Conservation (phyloP, 2,329 filamentous ascomycete species). For the Diplodia corticola region DNA sequence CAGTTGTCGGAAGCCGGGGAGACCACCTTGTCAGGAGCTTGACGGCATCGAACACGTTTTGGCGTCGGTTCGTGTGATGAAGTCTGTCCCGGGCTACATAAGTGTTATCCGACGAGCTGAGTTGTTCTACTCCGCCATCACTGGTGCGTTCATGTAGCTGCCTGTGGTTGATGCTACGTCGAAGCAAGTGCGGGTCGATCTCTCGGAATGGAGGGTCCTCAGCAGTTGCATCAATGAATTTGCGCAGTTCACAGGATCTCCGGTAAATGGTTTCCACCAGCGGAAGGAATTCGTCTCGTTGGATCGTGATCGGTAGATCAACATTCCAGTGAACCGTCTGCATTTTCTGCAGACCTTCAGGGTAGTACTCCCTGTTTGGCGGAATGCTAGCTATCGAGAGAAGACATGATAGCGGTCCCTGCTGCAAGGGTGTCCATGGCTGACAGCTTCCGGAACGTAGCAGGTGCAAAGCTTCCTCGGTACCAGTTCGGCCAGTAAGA, state of each 20-base stretch:
- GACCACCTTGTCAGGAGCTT: slow-evolving; percentile 1
- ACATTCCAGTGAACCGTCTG: slow-evolving; percentile 36
- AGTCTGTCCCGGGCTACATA: background rate
- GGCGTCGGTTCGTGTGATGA: background rate
- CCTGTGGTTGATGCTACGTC: background rate
- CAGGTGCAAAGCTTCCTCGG: slow-evolving; percentile 58
- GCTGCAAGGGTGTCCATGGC: slow-evolving; percentile 32
- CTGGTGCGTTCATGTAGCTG: background rate
- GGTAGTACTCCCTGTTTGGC: slow-evolving; percentile 39
- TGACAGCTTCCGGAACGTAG: slow-evolving; percentile 54
- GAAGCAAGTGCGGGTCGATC: background rate
- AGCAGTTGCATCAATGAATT: background rate
- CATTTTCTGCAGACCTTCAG: slow-evolving; percentile 31
- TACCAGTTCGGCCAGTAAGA: slow-evolving; percentile 60
- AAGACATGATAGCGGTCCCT: slow-evolving; percentile 24
- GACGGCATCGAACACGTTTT: slow-evolving; percentile 1
- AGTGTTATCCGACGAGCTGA: background rate
- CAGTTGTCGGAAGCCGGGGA: background rate
- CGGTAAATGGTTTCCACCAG: slow-evolving; percentile 27
- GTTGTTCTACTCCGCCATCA: rapidly evolving
- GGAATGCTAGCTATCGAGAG: slow-evolving; percentile 38
- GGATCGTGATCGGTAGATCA: slow-evolving; percentile 29
- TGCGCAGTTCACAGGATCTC: slow-evolving; percentile 24
- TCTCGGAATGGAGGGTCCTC: background rate
- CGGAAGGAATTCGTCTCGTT: slow-evolving; percentile 35